Base-by-base conservation (phyloP, 163 green algal genomes). In the Smithsoniella earleae region DNA sequence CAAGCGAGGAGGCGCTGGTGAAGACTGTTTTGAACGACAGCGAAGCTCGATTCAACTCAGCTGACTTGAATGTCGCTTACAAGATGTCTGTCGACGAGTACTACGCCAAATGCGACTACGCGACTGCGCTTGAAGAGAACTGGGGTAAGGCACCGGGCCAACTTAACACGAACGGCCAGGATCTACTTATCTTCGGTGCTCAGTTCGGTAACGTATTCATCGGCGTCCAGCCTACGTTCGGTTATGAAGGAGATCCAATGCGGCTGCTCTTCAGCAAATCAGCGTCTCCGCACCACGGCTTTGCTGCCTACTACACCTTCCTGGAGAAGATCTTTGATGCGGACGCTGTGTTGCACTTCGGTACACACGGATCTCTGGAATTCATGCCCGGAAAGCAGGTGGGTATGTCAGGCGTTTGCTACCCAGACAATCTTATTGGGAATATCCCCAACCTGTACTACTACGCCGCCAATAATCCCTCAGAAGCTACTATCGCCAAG, bases 361-460 rank as follows among this genome's bases (percentile, higher is more conserved):
- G 93, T 76, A 98, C 93, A 5, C 93, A 98, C 82, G 93, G 93
- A 62, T 97, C 90, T n/a, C 85, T 98, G 76, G 93, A 98, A 86
- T 98, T 98, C 87, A 98, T 98, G 93, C 93, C 93, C 36, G 93
- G 94, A 52, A 98, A 98, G 89, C 90, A 96, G 84, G 91, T 99
- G 3, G 94, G 94, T 80, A 98, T 98, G 94, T 88, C 82, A 20
- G 92, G 89, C 66, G 81, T 83, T 44, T 98, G 94, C 91, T 98
- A 97, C 86, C 94, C 94, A 20, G 94, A 98, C 83, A 88, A 80
- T 46, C 88, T 98, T 3, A 98, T 98, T 46, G 91, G 90, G 75
- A 89, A 66, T 85, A 95, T 97, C 77, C 94, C 93, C 81, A 98
- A 98, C 86, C 77, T 98, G 64, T 98, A 98, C 89, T 98, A 98